Conservation (phyloP, 108 stramenopile genomes). For the Fragilaria radians region DNA sequence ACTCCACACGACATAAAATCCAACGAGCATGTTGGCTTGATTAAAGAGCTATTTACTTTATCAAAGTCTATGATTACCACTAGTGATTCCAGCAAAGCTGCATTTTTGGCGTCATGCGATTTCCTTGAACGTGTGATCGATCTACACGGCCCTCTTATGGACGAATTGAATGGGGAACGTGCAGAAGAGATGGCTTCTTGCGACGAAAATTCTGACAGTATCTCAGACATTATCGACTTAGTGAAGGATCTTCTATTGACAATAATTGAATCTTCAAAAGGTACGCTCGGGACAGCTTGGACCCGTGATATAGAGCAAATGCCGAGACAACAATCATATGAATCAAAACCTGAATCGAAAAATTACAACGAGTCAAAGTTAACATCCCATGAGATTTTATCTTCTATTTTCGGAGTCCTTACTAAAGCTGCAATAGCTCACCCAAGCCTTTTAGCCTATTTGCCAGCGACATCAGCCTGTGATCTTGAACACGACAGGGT, state of each 20-base stretch:
- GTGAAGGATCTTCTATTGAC: conserved; percentile 12
- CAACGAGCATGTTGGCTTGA: not conserved
- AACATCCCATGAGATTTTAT: not conserved
- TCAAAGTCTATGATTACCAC: not conserved
- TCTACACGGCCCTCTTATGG: conserved; percentile 6
- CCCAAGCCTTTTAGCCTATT: conserved; percentile 15
- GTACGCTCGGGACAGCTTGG: conserved; percentile 10
- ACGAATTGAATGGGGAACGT: not conserved
- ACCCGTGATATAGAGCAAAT: conserved; percentile 17
- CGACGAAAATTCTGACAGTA: not conserved
- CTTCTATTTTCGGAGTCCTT: conserved; percentile 16
- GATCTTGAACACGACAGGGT: conserved; percentile 11
- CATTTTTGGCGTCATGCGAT: not conserved
- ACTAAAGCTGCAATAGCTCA: conserved; percentile 5
- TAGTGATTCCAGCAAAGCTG: not conserved
- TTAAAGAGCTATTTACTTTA: not conserved
- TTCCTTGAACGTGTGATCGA: conserved; percentile 2
- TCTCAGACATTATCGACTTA: not conserved
- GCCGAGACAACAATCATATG: conserved; percentile 24
- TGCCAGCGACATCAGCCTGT: conserved; percentile 7
- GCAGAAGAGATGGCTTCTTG: not conserved
- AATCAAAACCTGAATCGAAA: conserved; percentile 10
- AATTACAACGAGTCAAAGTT: not conserved
- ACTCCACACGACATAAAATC: not conserved
- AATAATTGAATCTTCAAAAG: conserved; percentile 9